Conservation (phyloP, 2,329 filamentous ascomycete species). For the Talaromyces atroroseus region DNA sequence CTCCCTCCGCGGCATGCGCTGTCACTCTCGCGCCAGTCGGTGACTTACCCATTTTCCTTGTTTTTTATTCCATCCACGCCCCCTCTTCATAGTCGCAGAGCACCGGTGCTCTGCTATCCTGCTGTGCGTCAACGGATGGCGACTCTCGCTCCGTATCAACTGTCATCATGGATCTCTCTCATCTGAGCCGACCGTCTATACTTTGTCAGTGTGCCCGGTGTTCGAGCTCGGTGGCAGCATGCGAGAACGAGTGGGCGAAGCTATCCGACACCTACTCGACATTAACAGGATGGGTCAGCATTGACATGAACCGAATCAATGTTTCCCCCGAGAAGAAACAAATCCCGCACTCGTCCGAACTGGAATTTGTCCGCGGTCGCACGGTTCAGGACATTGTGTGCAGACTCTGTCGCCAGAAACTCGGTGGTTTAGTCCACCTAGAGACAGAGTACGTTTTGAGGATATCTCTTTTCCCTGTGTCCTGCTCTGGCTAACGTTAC, state of each 20-base stretch:
- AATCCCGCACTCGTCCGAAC: conserved; percentile 32
- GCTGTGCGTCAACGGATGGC: background rate
- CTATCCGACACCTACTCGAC: conserved; percentile 34
- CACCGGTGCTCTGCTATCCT: background rate
- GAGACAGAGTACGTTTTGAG: conserved; percentile 30
- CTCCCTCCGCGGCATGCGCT: background rate
- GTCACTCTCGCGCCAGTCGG: background rate
- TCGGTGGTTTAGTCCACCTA: conserved; percentile 30
- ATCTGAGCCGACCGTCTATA: conserved; percentile 33
- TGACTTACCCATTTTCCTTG: background rate
- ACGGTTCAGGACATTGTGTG: conserved; percentile 33
- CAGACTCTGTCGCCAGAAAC: conserved; percentile 34
- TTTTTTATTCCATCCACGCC: background rate
- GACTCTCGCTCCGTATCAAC: too few relatives aligned
- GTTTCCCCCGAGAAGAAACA: conserved; percentile 32
- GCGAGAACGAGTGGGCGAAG: conserved; percentile 38
- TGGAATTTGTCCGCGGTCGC: conserved; percentile 30
- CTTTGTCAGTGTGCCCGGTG: conserved; percentile 34
- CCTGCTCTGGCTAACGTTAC: background rate
- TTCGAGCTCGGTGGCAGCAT: conserved; percentile 36
- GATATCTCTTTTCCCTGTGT: background rate
- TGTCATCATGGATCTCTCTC: conserved; percentile 30
- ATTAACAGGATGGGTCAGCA: conserved; percentile 33
- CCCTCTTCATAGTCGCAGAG: background rate
- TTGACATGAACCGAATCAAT: conserved; percentile 33